phyloP scores from a whole-genome alignment of 805 yeast genomes.

The Ogataea minuta region DNA sequence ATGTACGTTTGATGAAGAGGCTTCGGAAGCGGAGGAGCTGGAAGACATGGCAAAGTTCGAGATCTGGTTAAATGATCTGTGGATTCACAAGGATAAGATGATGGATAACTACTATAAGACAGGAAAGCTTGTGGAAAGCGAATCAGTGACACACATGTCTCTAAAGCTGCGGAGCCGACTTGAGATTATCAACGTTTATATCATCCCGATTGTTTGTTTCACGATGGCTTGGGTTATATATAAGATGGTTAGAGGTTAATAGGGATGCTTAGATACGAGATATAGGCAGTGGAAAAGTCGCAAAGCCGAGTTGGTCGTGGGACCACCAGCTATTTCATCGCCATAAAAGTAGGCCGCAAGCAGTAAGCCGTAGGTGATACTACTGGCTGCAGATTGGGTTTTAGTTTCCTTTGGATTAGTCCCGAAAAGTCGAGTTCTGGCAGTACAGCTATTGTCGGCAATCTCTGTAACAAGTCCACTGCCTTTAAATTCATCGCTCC shows the following conservation, averaged over 20 bases:
- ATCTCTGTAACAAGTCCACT: too few relatives aligned
- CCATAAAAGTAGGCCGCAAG: too few relatives aligned
- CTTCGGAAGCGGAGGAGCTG: constrained; percentile 41
- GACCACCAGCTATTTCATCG: too few relatives aligned
- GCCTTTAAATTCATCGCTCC: too few relatives aligned
- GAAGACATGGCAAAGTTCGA: constrained; percentile 50
- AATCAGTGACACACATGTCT: constrained; percentile 19
- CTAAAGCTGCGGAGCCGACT: constrained; percentile 24
- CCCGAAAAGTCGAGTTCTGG: too few relatives aligned
- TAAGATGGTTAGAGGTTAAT: constrained; percentile 1
- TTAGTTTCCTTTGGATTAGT: too few relatives aligned
- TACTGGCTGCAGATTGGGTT: too few relatives aligned
- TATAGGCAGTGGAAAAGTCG: too few relatives aligned
- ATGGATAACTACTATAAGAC: constrained; percentile 58
- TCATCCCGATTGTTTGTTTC: constrained; percentile 23
- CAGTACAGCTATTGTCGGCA: too few relatives aligned
- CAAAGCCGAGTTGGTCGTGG: too few relatives aligned
- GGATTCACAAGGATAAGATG: constrained; percentile 76
- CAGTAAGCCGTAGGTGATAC: too few relatives aligned
- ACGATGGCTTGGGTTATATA: constrained; percentile 3
- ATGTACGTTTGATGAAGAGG: constrained; percentile 41
- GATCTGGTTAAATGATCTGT: constrained; percentile 68
- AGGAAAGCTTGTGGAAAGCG: constrained; percentile 47
- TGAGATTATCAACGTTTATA: constrained; percentile 29
- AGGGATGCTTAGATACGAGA: neutral